These are phyloP conservation scores for Pyrenophora graminea DNA, from an alignment of 2,329 filamentous ascomycete genomes.

Conservation along the genomic window DNA sequence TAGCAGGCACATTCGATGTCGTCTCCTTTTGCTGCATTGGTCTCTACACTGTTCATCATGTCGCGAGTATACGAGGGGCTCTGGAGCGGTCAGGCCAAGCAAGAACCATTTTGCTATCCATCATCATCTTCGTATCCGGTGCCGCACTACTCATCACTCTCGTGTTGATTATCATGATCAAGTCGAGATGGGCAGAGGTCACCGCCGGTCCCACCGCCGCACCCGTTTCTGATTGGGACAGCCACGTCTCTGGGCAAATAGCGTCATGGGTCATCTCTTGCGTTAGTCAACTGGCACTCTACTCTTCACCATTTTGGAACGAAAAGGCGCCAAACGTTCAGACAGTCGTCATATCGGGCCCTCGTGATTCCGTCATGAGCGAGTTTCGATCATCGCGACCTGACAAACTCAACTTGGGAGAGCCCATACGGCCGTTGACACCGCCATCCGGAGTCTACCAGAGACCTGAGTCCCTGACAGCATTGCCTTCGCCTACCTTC, in stretches of 20 bases:
- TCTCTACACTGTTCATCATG: constrained; percentile 36
- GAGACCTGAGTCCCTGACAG: constrained; percentile 11
- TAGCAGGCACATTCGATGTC: constrained; percentile 39
- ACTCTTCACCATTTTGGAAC: constrained; percentile 33
- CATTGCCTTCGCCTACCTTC: constrained; percentile 44
- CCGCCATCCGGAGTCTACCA: constrained; percentile 23
- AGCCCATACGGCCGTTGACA: constrained; percentile 30
- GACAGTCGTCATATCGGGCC: constrained; percentile 27
- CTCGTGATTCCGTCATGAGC: constrained; percentile 44
- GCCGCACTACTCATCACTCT: constrained; percentile 35
- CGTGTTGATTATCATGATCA: constrained; percentile 33
- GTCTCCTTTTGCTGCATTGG: constrained; percentile 35
- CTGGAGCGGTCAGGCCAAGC: constrained; percentile 24
- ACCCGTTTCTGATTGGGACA: constrained; percentile 27
- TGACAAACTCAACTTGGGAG: constrained; percentile 31
- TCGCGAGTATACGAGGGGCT: constrained; percentile 34
- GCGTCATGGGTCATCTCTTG: constrained; percentile 41
- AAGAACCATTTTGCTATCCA: constrained; percentile 23
- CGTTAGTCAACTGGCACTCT: constrained; percentile 36
- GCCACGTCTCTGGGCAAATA: constrained; percentile 43
- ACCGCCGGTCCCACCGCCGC: constrained; percentile 14
- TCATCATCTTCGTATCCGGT: constrained; percentile 30
- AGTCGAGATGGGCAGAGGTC: constrained; percentile 27
- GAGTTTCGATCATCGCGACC: constrained; percentile 35
- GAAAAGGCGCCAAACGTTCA: constrained; percentile 25